Evolutionary conservation across 805 yeast genomes (phyloP).

Genomic region (Debaryomyces maramus): DNA sequence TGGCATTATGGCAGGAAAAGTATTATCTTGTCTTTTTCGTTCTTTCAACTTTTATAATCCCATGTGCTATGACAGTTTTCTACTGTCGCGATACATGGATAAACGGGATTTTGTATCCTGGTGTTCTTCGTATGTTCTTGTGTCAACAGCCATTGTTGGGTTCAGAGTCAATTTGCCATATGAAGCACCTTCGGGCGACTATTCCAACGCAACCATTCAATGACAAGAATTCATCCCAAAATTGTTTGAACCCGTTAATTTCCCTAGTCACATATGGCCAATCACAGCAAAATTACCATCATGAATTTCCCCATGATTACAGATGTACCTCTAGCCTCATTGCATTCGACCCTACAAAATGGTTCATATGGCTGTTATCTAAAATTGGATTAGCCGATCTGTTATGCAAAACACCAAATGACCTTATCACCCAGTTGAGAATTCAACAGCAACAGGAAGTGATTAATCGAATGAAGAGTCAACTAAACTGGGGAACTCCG

Average conservation of each 20-base stretch:
- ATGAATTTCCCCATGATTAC: constrained; percentile 91
- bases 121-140: constrained; percentile 64
- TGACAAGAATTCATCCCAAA: constrained; percentile 65
- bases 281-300: constrained; percentile 91
- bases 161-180: constrained; percentile 83
- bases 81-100: constrained; percentile 30
- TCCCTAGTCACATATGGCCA: constrained; percentile 81
- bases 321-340: constrained; percentile 70
- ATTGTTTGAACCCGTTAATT: constrained; percentile 58
- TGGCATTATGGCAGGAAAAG: constrained; percentile 38
- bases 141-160: constrained; percentile 81
- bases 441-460: constrained; percentile 74
- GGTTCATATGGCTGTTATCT: constrained; percentile 57
- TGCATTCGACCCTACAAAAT: constrained; percentile 86
- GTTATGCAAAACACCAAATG: constrained; percentile 64
- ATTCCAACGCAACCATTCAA: constrained; percentile 54
- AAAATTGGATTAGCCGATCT: constrained; percentile 59
- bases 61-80: constrained; percentile 24
- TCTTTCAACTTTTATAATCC: constrained; percentile 31
- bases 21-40: constrained; percentile 27
- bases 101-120: constrained; percentile 61
- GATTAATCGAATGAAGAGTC: constrained; percentile 72
- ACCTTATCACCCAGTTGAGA: constrained; percentile 58
- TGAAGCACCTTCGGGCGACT: constrained; percentile 57
- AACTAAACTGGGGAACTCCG: constrained; percentile 92